A percentile compares a stretch with the other conserved stretches of the same genome.
Conservation (phyloP, 2,329 filamentous ascomycete species). For the Beauveria caledonica region DNA sequence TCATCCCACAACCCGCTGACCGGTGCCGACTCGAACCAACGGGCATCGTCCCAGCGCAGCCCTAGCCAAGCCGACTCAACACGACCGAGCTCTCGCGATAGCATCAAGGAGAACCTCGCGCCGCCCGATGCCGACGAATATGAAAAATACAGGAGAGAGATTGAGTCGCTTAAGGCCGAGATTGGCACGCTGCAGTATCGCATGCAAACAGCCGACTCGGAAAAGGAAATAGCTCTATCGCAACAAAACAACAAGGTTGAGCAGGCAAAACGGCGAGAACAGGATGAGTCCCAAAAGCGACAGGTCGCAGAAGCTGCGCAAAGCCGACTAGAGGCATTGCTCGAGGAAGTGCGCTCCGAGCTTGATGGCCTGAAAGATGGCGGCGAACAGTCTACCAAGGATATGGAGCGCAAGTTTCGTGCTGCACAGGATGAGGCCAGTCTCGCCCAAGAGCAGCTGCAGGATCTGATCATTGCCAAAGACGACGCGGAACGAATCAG, state of each 20-base stretch:
- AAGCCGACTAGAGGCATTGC: slow-evolving; percentile 39
- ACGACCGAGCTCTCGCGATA: slow-evolving; percentile 45
- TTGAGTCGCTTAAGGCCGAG: slow-evolving; percentile 81
- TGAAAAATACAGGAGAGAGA: slow-evolving; percentile 46
- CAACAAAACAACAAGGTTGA: slow-evolving; percentile 78
- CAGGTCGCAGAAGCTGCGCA: slow-evolving; percentile 51
- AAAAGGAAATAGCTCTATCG: slow-evolving; percentile 70
- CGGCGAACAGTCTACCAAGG: slow-evolving; percentile 49
- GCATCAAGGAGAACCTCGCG: slow-evolving; percentile 51
- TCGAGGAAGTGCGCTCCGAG: slow-evolving; percentile 43
- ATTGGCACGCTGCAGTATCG: slow-evolving; percentile 83
- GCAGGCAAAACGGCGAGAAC: slow-evolving; percentile 70
- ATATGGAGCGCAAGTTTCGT: slow-evolving; percentile 60
- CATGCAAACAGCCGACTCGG: slow-evolving; percentile 77
- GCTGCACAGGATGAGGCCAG: slow-evolving; percentile 67
- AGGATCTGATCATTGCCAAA: slow-evolving; percentile 56
- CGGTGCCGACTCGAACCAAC: slow-evolving; percentile 36
- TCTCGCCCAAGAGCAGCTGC: slow-evolving; percentile 68
- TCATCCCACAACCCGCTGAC: slow-evolving; percentile 53
- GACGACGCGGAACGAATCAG: slow-evolving; percentile 60
- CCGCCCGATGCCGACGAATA: slow-evolving; percentile 51
- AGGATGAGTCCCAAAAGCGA: slow-evolving; percentile 69
- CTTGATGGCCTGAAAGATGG: slow-evolving; percentile 42
- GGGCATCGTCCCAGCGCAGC: slow-evolving; percentile 35
- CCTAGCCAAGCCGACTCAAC: slow-evolving; percentile 33